A percentile compares a stretch with the other conserved stretches of the same genome.
phyloP scores from a whole-genome alignment of 257 asterid species.

The Nicotiana benthamiana region DNA sequence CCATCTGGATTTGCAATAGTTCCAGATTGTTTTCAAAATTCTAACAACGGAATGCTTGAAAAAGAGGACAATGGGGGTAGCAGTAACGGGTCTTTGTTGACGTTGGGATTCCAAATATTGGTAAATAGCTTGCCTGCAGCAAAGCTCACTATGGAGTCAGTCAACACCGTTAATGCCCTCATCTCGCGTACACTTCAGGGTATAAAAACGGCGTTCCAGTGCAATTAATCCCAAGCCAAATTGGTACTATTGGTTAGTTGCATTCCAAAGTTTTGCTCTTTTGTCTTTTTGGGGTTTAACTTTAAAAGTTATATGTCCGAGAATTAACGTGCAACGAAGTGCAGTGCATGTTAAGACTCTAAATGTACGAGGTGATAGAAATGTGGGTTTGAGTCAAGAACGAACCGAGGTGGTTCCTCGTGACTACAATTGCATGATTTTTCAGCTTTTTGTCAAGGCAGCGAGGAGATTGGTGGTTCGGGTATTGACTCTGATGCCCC shows the following conservation, averaged over 20 bases:
- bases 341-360: not conserved
- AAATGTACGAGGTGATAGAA: not conserved
- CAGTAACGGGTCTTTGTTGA: constrained; percentile 50
- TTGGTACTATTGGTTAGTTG: not conserved
- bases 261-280: not conserved
- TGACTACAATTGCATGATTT: not conserved
- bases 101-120: constrained; percentile 61
- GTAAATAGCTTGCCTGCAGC: constrained; percentile 45
- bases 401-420: constrained; percentile 53
- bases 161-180: constrained; percentile 53
- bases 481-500: constrained; percentile 64
- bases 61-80: constrained; percentile 19
- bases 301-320: not conserved
- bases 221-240: constrained; percentile 13
- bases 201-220: constrained; percentile 41
- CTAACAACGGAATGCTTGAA: constrained; percentile 4
- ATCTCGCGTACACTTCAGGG: constrained; percentile 51
- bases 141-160: constrained; percentile 54
- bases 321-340: not conserved
- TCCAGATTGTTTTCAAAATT: constrained; percentile 42
- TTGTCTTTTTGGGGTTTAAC: not conserved
- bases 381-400: constrained; percentile 61
- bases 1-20: constrained; percentile 74
- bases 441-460: not conserved
- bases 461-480: constrained; percentile 59